These are phyloP conservation scores for Ambrosiella beaveri DNA, from an alignment of 2,329 filamentous ascomycete species.

Conservation along the genomic window DNA sequence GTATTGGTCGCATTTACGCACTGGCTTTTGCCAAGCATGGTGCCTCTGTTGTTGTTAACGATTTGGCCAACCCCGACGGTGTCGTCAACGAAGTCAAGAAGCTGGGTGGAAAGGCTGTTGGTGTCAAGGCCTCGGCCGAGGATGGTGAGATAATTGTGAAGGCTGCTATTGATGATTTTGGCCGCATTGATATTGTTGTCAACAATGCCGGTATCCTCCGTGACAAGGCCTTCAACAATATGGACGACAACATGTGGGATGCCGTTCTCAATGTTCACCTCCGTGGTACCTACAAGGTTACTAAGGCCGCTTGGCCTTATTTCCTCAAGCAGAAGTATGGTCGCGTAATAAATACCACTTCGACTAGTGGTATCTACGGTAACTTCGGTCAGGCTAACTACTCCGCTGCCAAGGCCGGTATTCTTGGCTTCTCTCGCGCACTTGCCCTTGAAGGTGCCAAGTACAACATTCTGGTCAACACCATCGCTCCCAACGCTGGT, in stretches of 20 bases:
- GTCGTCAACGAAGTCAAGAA: constrained; percentile 89
- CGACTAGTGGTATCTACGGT: constrained; percentile 92
- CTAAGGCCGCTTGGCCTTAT: constrained; percentile 94
- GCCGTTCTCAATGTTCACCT: constrained; percentile 84
- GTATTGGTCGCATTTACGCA: constrained; percentile 80
- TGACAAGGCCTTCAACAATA: constrained; percentile 95
- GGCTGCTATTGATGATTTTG: constrained; percentile 81
- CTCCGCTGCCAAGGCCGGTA: constrained; percentile 76
- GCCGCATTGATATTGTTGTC: constrained; percentile 83
- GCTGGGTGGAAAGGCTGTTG: constrained; percentile 72
- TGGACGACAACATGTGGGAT: constrained; percentile 90
- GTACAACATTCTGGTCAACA: constrained; percentile 97
- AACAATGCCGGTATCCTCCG: constrained; percentile 97
- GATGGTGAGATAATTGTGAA: constrained; percentile 86
- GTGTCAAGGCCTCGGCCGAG: constrained; percentile 84
- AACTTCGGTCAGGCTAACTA: constrained; percentile 99
- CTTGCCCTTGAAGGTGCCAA: constrained; percentile 85
- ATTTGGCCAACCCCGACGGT: constrained; percentile 77
- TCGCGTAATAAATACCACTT: constrained; percentile 90
- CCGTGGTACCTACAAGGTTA: constrained; percentile 86
- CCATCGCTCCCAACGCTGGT: constrained; percentile 91
- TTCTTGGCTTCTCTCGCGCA: constrained; percentile 86
- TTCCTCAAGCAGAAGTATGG: constrained; percentile 98
- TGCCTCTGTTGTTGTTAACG: constrained; percentile 82
- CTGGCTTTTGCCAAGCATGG: constrained; percentile 74